Conservation (phyloP, 345 rosid species). For the Eutrema japonicum region DNA sequence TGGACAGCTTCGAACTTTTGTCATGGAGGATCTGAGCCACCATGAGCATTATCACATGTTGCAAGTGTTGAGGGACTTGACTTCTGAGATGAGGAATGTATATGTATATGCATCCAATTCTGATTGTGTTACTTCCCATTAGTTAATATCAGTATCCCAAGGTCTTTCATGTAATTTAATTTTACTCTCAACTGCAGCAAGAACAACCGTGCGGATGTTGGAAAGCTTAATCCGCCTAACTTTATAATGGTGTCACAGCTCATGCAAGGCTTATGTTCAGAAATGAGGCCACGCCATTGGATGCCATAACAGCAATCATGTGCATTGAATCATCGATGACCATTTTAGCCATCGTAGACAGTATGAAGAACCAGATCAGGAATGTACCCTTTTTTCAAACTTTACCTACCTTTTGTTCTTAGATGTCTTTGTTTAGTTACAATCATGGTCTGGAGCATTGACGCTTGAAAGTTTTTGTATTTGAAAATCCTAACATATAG, state of each 20-base stretch:
- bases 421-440: background rate
- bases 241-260: slow-evolving; percentile 51
- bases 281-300: slow-evolving; percentile 76
- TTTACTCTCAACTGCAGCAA: slow-evolving; percentile 57
- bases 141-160: background rate
- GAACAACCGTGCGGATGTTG: slow-evolving; percentile 96
- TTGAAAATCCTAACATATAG: slow-evolving; percentile 49
- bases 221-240: slow-evolving; percentile 88
- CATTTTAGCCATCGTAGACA: slow-evolving; percentile 86
- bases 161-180: slow-evolving; percentile 10
- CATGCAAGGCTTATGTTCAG: slow-evolving; percentile 98
- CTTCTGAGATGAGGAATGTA: slow-evolving; percentile 54
- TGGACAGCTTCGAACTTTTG: slow-evolving; percentile 60
- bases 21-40: slow-evolving; percentile 69
- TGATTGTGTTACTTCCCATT: slow-evolving; percentile 1
- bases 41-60: slow-evolving; percentile 48
- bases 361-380: slow-evolving; percentile 78
- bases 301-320: slow-evolving; percentile 89
- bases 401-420: background rate
- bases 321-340: slow-evolving; percentile 98
- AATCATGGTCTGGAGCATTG: slow-evolving; percentile 7
- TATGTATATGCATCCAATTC: slow-evolving; percentile 10
- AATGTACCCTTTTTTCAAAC: slow-evolving; percentile 73
- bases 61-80: slow-evolving; percentile 49
- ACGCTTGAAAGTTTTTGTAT: background rate